Base-by-base conservation (phyloP, 2,329 filamentous ascomycete genomes). In the Elsinoe arachidis region DNA sequence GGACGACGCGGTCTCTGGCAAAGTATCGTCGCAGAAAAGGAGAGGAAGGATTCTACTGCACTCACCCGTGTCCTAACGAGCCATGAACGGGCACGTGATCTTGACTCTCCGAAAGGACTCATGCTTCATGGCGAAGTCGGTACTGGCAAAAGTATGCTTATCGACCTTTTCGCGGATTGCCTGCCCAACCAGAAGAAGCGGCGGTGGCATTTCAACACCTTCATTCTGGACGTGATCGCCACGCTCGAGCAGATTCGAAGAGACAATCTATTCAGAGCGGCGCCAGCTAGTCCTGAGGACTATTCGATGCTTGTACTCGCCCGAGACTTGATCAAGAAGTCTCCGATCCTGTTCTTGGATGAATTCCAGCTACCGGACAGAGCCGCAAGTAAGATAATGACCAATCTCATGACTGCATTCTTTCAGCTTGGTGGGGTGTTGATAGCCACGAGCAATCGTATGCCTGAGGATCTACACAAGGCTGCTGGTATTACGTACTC, bases 281-380 rank as follows among this genome's bases (percentile, higher is more conserved):
- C 61, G 11, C 58, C 59, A 37, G 49, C 37, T 49, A 65, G 70
- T 55, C 59, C 73, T 14, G 76, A 79, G 41, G 82, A 90, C 58
- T 83, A 90, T 69, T 87, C 86, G 0, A 69, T 92, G 21, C 71
- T 92, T 1, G 85, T 83, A 78, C 76, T 92, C 65, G 87, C 88
- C 33, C 83, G 85, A 64, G 87, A 91, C 59, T 81, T 91, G 67
- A 81, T 90, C 11, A 80, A 88, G 57, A 84, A 81, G 11, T 86
- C 83, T 10, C 87, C 88, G 0, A 87, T 92, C 34, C 70, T 92
- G 12, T 93, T 93, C 64, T 72, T 92, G 2, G 88, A 92, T 63
- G 88, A 93, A 67, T 92, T 93, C 61, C 88, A 93, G 67, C 78
- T 93, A 37, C 88, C 88, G 0, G 88, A 92, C 69, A 79, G 86